Evolutionary conservation across 2,329 filamentous ascomycete species (phyloP).

Genomic region (Reticulascus tulasneorum): DNA sequence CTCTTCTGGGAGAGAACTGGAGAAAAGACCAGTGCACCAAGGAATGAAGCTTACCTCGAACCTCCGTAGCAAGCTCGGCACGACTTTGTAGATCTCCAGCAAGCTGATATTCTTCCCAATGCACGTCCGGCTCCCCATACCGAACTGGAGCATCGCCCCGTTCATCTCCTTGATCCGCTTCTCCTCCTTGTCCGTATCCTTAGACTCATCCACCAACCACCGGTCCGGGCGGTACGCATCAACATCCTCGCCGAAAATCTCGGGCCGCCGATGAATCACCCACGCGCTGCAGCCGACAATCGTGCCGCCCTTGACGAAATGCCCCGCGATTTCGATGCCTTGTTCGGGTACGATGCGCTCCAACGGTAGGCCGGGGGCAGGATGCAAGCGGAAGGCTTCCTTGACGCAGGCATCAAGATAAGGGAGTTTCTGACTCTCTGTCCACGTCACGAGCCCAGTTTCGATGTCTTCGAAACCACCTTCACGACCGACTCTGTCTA

Average conservation of each 20-base stretch:
- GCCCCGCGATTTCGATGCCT: constrained; percentile 60
- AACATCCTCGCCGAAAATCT: constrained; percentile 65
- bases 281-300: constrained; percentile 73
- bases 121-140: constrained; percentile 66
- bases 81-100: constrained; percentile 61
- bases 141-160: constrained; percentile 69
- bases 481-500: constrained; percentile 53
- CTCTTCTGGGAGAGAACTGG: background rate
- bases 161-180: constrained; percentile 62
- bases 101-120: constrained; percentile 65
- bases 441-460: constrained; percentile 64
- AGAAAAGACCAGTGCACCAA: no score
- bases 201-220: constrained; percentile 48
- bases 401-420: constrained; percentile 78
- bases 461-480: constrained; percentile 48
- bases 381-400: constrained; percentile 73
- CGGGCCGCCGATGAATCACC: constrained; percentile 65
- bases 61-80: constrained; percentile 56
- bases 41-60: constrained; percentile 50
- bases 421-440: constrained; percentile 64
- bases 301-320: constrained; percentile 63
- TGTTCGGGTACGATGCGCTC: constrained; percentile 67
- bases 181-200: constrained; percentile 36
- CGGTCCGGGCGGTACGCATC: constrained; percentile 66
- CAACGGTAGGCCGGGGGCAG: constrained; percentile 67